Percentiles rank a stretch among this genome's conserved stretches.
These are phyloP conservation scores for Hymenoscyphus fructigenus DNA, from an alignment of 2,329 filamentous ascomycete genomes.

Conservation along the genomic window DNA sequence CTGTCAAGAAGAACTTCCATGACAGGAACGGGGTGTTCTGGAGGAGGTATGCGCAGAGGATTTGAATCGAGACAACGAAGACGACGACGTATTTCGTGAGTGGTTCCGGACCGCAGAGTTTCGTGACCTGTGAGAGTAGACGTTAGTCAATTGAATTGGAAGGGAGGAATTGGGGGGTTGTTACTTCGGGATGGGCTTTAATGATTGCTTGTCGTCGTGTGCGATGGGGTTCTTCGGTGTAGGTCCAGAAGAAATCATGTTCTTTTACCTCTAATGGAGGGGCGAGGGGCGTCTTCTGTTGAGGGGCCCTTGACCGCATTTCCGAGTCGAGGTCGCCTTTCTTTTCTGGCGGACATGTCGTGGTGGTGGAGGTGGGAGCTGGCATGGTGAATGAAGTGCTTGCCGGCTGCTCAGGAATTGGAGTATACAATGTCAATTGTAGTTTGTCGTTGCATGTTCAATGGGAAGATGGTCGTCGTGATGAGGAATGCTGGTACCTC, in stretches of 20 bases:
- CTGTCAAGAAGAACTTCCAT: conserved; percentile 79
- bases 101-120: conserved; percentile 94
- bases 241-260: conserved; percentile 88
- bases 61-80: conserved; percentile 78
- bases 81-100: conserved; percentile 92
- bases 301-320: conserved; percentile 14
- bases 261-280: conserved; percentile 31
- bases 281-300: conserved; percentile 15
- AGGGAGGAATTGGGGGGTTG: conserved; percentile 13
- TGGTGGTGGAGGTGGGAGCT: conserved; percentile 25
- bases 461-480: background rate
- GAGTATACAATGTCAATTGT: background rate
- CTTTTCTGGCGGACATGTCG: conserved; percentile 20
- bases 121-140: conserved; percentile 68
- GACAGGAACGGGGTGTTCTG: conserved; percentile 77
- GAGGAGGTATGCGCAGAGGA: conserved; percentile 74
- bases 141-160: background rate
- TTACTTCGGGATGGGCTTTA: conserved; percentile 95
- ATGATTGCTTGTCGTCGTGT: conserved; percentile 91
- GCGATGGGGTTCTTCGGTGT: conserved; percentile 95
- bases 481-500: background rate
- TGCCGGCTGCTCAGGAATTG: conserved; percentile 13
- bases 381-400: conserved; percentile 24
- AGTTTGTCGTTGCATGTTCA: background rate
- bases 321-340: conserved; percentile 8